phyloP scores from a whole-genome alignment of 768 basidiomycete species.

The Rhodosporidiobolus sp. region DNA sequence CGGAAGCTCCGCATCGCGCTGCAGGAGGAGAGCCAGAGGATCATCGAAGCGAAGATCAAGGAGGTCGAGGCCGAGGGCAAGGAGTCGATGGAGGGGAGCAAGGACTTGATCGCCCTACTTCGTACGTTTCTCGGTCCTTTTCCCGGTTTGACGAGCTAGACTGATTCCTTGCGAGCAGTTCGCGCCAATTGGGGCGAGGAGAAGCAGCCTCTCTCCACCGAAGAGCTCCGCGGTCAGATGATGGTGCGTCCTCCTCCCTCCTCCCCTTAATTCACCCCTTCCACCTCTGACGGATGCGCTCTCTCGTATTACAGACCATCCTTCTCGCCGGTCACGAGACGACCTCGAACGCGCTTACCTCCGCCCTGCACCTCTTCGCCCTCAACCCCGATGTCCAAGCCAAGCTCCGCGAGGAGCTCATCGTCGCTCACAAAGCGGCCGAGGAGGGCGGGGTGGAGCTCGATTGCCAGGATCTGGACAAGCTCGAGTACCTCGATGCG shows the following conservation, averaged over 20 bases:
- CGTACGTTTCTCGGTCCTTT: background rate
- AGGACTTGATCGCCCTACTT: constrained; percentile 11
- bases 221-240: background rate
- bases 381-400: background rate
- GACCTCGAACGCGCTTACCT: background rate
- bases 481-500: constrained; percentile 10
- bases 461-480: background rate
- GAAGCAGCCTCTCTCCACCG: background rate
- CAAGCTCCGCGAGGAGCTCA: constrained; percentile 5
- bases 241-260: background rate
- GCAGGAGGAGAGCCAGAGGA: constrained; percentile 26
- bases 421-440: background rate
- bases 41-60: constrained; percentile 16
- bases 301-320: background rate
- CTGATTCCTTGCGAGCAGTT: background rate
- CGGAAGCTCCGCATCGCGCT: constrained; percentile 1
- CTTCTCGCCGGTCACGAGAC: constrained; percentile 18
- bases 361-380: background rate
- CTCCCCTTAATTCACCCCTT: background rate
- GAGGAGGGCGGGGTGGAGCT: background rate
- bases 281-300: too few relatives aligned
- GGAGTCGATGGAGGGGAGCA: background rate
- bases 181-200: background rate
- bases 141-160: too few relatives aligned
- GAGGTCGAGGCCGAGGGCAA: constrained; percentile 4